A percentile compares a stretch with the other conserved stretches of the same genome.
Evolutionary conservation across 345 rosid genomes (phyloP).

Genomic region (Clarkia xantiana): DNA sequence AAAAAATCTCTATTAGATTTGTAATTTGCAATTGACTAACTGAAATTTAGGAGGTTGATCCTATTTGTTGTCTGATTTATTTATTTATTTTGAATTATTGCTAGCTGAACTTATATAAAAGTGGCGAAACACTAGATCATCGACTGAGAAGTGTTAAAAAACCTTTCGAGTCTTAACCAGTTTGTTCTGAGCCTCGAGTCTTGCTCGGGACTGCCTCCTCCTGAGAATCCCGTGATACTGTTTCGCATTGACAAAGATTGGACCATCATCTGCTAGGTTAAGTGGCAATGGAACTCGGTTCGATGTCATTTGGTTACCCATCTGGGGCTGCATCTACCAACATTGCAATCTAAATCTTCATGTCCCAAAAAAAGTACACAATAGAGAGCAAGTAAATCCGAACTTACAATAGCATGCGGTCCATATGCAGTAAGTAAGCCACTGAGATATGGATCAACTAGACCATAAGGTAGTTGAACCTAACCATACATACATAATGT

Average conservation of each 20-base stretch:
- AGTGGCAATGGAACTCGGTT: conserved; percentile 31
- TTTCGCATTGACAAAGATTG: conserved; percentile 37
- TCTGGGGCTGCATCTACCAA: conserved; percentile 21
- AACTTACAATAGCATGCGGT: conserved; percentile 33
- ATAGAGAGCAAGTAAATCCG: background rate
- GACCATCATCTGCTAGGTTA: conserved; percentile 27
- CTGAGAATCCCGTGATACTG: conserved; percentile 42
- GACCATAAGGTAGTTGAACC: conserved; percentile 15
- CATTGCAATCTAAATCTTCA: background rate
- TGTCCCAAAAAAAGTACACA: background rate
- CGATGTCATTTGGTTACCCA: conserved; percentile 14
- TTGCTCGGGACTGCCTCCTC: conserved; percentile 39
- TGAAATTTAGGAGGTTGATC: no score
- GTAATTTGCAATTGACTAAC: no score
- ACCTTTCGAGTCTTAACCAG: conserved; percentile 33
- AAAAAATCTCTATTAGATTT: no score
- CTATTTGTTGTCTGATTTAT: no score
- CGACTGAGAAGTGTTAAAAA: background rate
- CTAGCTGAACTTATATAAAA: background rate
- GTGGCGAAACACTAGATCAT: background rate
- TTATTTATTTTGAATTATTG: no score
- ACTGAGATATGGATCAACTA: conserved; percentile 21
- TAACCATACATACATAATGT: conserved; percentile 8
- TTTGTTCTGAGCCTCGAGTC: conserved; percentile 37
- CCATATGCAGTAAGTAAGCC: conserved; percentile 27